Conservation (phyloP, 805 yeast species). For the Lachancea nothofagi region DNA sequence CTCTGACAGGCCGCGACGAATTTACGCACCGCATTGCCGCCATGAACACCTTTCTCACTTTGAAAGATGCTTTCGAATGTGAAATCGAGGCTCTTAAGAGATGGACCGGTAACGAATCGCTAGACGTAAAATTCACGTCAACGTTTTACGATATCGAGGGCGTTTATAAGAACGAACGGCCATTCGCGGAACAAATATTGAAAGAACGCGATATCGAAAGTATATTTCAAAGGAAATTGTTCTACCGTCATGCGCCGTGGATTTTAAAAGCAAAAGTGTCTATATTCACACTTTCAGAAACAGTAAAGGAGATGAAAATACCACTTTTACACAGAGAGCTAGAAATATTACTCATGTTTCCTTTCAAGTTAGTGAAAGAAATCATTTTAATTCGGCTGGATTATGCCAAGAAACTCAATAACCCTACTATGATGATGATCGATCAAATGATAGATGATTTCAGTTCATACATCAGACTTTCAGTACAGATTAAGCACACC, state of each 20-base stretch:
- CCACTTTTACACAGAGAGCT: conserved; percentile 68
- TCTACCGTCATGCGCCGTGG: conserved; percentile 72
- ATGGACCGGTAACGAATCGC: conserved; percentile 83
- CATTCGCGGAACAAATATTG: conserved; percentile 77
- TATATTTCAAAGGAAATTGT: conserved; percentile 63
- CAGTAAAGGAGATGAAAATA: conserved; percentile 61
- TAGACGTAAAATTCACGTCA: conserved; percentile 45
- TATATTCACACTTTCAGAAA: conserved; percentile 52
- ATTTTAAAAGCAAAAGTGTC: conserved; percentile 74
- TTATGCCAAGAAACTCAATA: conserved; percentile 71
- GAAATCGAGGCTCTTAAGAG: conserved; percentile 55
- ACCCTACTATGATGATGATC: conserved; percentile 92
- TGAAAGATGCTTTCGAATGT: conserved; percentile 59
- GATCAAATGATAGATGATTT: conserved; percentile 90
- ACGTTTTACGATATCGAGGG: conserved; percentile 22
- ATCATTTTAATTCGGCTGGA: conserved; percentile 65
- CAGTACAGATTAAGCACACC: conserved; percentile 67
- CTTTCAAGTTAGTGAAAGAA: conserved; percentile 73
- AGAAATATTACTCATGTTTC: conserved; percentile 64
- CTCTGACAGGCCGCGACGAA: conserved; percentile 56
- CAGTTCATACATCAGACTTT: conserved; percentile 66
- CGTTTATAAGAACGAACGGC: conserved; percentile 55
- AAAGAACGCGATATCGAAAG: conserved; percentile 73
- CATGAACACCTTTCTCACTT: conserved; percentile 74
- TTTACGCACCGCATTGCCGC: conserved; percentile 69